Percentiles rank a stretch among this genome's conserved stretches.
Conservation (phyloP, 768 basidiomycete genomes). For the Termitomyces bulborhizus region DNA sequence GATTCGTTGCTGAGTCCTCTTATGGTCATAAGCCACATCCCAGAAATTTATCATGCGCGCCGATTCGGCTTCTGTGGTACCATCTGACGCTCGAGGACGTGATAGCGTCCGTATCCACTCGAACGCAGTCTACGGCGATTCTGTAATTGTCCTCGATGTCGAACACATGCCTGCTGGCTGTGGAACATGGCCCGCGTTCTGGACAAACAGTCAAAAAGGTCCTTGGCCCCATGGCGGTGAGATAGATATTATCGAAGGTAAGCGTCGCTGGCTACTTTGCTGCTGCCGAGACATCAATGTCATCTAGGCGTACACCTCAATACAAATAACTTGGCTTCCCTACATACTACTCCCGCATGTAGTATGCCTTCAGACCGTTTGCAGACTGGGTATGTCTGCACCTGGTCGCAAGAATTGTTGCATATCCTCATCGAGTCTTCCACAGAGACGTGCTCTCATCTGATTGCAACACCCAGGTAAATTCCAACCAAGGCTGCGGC, state of each 20-base stretch:
- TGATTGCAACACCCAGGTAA: slow-evolving; percentile 42
- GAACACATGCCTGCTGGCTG: slow-evolving; percentile 58
- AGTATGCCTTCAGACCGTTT: slow-evolving; percentile 31
- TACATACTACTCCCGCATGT: slow-evolving; percentile 50
- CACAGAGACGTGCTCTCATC: slow-evolving; percentile 32
- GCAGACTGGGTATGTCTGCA: slow-evolving; percentile 40
- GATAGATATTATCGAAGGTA: slow-evolving; percentile 57
- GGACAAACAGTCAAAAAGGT: slow-evolving; percentile 43
- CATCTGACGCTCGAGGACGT: slow-evolving; percentile 36
- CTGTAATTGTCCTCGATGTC: slow-evolving; percentile 45
- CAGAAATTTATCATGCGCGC: slow-evolving; percentile 53
- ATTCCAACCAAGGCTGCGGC: slow-evolving; percentile 61
- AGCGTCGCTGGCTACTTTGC: not conserved
- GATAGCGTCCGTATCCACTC: slow-evolving; percentile 52
- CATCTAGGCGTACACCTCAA: slow-evolving; percentile 43
- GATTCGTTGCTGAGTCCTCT: not conserved
- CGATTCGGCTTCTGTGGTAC: slow-evolving; percentile 34
- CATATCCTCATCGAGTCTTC: not conserved
- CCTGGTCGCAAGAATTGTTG: not conserved
- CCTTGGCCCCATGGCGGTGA: slow-evolving; percentile 62
- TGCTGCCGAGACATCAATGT: not conserved
- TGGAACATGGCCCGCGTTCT: slow-evolving; percentile 60
- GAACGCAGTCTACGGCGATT: slow-evolving; percentile 35
- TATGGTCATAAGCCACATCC: slow-evolving; percentile 22
- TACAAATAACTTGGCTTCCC: slow-evolving; percentile 39